These are phyloP conservation scores for Penicillium roqueforti DNA, from an alignment of 495 filamentous ascomycete species.

Conservation along the genomic window DNA sequence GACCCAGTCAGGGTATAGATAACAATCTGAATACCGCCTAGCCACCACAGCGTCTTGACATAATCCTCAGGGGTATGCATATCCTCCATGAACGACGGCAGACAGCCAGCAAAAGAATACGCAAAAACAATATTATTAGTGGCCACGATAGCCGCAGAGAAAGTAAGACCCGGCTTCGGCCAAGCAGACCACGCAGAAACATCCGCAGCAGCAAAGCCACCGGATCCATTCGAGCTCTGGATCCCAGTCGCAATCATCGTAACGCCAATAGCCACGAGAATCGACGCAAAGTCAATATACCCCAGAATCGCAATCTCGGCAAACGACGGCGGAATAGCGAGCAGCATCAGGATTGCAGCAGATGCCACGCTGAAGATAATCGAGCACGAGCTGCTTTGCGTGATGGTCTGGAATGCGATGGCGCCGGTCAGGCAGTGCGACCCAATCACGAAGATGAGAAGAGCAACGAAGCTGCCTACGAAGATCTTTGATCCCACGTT, in stretches of 20 bases:
- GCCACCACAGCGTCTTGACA: conserved; percentile 53
- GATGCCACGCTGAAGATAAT: conserved; percentile 59
- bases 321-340: conserved; percentile 54
- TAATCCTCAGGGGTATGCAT: conserved; percentile 62
- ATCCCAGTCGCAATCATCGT: conserved; percentile 63
- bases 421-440: conserved; percentile 66
- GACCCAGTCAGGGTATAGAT: conserved; percentile 63
- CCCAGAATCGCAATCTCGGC: conserved; percentile 52
- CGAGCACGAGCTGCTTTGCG: conserved; percentile 55
- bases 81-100: conserved; percentile 66
- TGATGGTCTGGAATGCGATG: conserved; percentile 60
- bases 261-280: conserved; percentile 59
- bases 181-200: conserved; percentile 28
- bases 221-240: conserved; percentile 26
- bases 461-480: conserved; percentile 52
- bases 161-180: conserved; percentile 26
- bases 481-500: conserved; percentile 54
- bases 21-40: conserved; percentile 55
- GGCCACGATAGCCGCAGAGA: conserved; percentile 47
- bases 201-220: conserved; percentile 20
- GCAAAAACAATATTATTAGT: conserved; percentile 68
- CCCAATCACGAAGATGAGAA: conserved; percentile 63
- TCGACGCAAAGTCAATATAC: conserved; percentile 59
- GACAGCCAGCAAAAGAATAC: conserved; percentile 55
- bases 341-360: conserved; percentile 51